Base-by-base conservation (phyloP, 495 filamentous ascomycete genomes). In the Xylaria flabelliformis region DNA sequence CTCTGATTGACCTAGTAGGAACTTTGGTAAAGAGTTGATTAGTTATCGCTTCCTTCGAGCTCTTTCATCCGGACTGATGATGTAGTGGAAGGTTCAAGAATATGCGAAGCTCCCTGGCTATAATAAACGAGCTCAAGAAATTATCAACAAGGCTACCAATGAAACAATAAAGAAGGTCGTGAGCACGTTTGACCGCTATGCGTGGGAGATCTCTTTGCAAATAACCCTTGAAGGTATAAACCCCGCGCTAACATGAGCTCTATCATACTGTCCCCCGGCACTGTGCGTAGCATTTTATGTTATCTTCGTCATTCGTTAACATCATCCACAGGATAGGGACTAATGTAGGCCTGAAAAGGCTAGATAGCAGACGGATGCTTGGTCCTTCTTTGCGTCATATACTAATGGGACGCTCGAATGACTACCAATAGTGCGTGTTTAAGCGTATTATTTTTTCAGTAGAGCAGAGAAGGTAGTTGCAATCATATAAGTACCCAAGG, bases 401-500 rank as follows among this genome's bases (percentile, higher is more conserved):
- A 42, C 42, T 4, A 46, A 46, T 46, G 15, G 42, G 13, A 17
- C 13, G 12, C 42, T 46, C 42, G 15, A 50, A n/a, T 50, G 17
- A 9, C 46, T 50, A n/a, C 46, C 17, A 50, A 50, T 50, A n/a
- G 46, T 50, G 17, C 19, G 19, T 21, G 0, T 46, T 46, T 46
- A 46, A 46, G 13, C 42, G 15, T 46, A 46, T 46, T 17, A 17
- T 1, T 29, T 29, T 29, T 29, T 29, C 26, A 29, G 26, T 29
- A 29, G 26, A 29, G 26, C 26, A 29, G 26, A 29, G 26, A 29
- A 29, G 26, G 26, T 39, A 39, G 51, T 67, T 67, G 56, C 34
- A 56, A 26, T 44, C 32, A 42, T 42, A 58, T 41, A 56, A 36
- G 39, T 51, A 42, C 50, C 19, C 58, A 58, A 9, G 36, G 66